Evolutionary conservation across 495 filamentous ascomycete genomes (phyloP).

Genomic region (Mytilinidion resinicola): DNA sequence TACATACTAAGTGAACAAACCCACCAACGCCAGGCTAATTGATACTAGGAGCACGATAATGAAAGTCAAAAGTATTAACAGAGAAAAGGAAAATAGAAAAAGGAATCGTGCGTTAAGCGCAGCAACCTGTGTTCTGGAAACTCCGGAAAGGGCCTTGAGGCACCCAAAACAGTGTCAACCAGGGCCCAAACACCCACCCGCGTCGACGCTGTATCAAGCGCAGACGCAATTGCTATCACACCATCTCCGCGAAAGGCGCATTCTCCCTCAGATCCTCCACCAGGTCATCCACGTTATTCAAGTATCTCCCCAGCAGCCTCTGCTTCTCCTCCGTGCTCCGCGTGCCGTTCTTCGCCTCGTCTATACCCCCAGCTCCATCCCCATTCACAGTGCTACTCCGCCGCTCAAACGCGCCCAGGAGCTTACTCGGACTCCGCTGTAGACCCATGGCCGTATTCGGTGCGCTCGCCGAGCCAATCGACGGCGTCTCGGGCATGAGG

Average conservation of each 20-base stretch:
- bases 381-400: constrained; percentile 39
- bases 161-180: too few species aligned
- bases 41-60: background rate
- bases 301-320: constrained; percentile 66
- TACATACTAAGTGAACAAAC: background rate
- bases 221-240: background rate
- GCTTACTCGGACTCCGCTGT: constrained; percentile 68
- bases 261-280: constrained; percentile 85
- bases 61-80: constrained; percentile 5
- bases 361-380: constrained; percentile 32
- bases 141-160: too few species aligned
- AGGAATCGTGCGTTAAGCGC: constrained; percentile 7
- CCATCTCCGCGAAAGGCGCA: constrained; percentile 48
- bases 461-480: constrained; percentile 37
- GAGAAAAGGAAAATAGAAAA: constrained; percentile 3
- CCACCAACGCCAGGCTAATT: background rate
- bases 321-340: constrained; percentile 85
- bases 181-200: background rate
- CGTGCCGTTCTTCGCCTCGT: constrained; percentile 44
- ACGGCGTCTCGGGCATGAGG: constrained; percentile 82
- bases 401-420: constrained; percentile 46
- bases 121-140: background rate
- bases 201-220: background rate
- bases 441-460: constrained; percentile 39
- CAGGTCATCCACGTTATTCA: constrained; percentile 86